A percentile compares a stretch with the other conserved stretches of the same genome.
These are phyloP conservation scores for Penicillium aurantiogriseum DNA, from an alignment of 2,329 filamentous ascomycete species.

Conservation along the genomic window DNA sequence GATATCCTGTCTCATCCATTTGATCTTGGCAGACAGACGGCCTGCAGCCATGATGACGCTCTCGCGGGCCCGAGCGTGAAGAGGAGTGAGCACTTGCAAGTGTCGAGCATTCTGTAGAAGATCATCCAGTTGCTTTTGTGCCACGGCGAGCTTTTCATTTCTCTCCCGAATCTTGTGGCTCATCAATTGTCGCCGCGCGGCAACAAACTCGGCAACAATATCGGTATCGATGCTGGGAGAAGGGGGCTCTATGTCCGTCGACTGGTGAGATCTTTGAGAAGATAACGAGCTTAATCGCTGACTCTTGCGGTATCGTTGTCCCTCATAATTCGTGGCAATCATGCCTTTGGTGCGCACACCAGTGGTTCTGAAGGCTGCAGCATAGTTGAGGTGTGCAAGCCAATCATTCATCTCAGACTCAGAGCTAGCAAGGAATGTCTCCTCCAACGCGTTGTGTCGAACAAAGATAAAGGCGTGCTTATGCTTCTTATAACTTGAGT, in stretches of 20 bases:
- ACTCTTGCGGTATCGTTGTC: conserved; percentile 62
- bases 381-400: conserved; percentile 94
- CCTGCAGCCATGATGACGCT: conserved; percentile 81
- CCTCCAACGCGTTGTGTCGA: conserved; percentile 80
- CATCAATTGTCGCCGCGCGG: conserved; percentile 79
- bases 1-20: conserved; percentile 91
- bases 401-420: conserved; percentile 95
- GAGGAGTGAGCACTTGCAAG: conserved; percentile 81
- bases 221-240: conserved; percentile 71
- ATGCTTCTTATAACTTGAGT: conserved; percentile 84
- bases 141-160: conserved; percentile 70
- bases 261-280: conserved; percentile 62
- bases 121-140: conserved; percentile 75
- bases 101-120: conserved; percentile 88
- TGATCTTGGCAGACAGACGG: conserved; percentile 80
- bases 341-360: conserved; percentile 89
- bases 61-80: conserved; percentile 86
- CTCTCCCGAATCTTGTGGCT: conserved; percentile 77
- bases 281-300: conserved; percentile 60
- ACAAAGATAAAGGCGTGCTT: conserved; percentile 94
- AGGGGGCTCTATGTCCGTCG: conserved; percentile 67
- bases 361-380: conserved; percentile 86
- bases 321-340: conserved; percentile 79
- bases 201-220: conserved; percentile 81
- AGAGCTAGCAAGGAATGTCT: conserved; percentile 84